Conservation (phyloP, 2,329 filamentous ascomycete species). For the Aurifilum marmelostoma region DNA sequence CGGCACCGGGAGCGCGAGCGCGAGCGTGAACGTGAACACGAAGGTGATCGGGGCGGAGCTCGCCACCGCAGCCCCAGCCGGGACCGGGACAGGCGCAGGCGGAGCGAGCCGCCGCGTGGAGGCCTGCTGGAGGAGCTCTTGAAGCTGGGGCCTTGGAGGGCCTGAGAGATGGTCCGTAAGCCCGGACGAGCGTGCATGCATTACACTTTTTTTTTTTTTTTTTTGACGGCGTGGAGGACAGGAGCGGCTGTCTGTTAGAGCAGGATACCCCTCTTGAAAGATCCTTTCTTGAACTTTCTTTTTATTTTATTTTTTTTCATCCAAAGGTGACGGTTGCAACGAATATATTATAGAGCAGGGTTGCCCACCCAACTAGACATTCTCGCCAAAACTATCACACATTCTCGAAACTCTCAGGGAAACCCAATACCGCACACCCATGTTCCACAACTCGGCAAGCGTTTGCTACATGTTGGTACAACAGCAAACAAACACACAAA, state of each 20-base stretch:
- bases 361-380: not conserved
- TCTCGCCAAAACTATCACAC: not conserved
- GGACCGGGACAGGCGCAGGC: constrained; percentile 4
- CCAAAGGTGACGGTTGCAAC: not conserved
- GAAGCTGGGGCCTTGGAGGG: constrained; percentile 9
- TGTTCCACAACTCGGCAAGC: not conserved
- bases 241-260: not conserved
- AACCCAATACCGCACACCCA: not conserved
- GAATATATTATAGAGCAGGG: not conserved
- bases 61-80: constrained; percentile 6
- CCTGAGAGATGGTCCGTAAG: not conserved
- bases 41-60: not conserved
- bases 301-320: not conserved
- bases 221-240: not conserved
- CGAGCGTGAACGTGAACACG: not conserved
- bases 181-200: not conserved
- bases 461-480: not conserved
- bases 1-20: not conserved
- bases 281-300: not conserved
- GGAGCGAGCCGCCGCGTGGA: constrained; percentile 1
- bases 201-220: too few relatives aligned
- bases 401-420: not conserved
- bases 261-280: not conserved
- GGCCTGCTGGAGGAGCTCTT: constrained; percentile 8
- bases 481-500: not conserved